Evolutionary conservation across 2,329 filamentous ascomycete species (phyloP), one percentile per base, ranked within the genome.

Genomic region (Fusarium zealandicum): DNA sequence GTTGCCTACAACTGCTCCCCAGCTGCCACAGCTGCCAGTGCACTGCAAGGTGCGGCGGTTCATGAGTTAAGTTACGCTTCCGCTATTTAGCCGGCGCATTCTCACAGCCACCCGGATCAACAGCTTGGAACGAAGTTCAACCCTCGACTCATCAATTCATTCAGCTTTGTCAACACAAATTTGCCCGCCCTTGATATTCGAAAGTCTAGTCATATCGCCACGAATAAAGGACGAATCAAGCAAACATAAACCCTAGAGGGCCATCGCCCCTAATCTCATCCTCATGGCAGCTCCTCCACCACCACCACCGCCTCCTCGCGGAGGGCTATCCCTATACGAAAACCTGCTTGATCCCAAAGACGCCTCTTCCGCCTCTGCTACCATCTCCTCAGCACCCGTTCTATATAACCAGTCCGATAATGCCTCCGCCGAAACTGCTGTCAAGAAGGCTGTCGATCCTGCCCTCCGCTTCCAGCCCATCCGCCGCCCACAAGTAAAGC

Each of bases 381-480:
- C 89, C n/a, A 90, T 93, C 65, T 91, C 90, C 13, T 85, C 88
- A 65, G 89, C 85, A 2, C 90, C 91, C 0, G 85, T 93, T 44
- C 81, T 88, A 48, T 93, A 92, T 74, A 85, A 85, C 59, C 75
- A 86, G 65, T 72, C 76, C 54, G 76, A 78, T 16, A 78, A 80
- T 16, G 66, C 71, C 33, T 66, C 73, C 37, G 71, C 76, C 53
- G 77, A 83, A 64, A 61, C 78, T 10, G 25, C 62, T 2, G 78
- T 82, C 55, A 92, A 88, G 73, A 91, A 90, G 74, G 78, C 75
- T 12, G 61, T 78, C 38, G 79, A 82, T 46, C 72, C 79, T 73
- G 85, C 90, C 68, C 81, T 96, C 59, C 89, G 89, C 73, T 96
- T 96, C 77, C 91, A 96, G 72, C 92, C 92, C 44, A 92, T 92